phyloP scores from a whole-genome alignment of 2,329 filamentous ascomycete genomes.

The Grosmannia serpens region DNA sequence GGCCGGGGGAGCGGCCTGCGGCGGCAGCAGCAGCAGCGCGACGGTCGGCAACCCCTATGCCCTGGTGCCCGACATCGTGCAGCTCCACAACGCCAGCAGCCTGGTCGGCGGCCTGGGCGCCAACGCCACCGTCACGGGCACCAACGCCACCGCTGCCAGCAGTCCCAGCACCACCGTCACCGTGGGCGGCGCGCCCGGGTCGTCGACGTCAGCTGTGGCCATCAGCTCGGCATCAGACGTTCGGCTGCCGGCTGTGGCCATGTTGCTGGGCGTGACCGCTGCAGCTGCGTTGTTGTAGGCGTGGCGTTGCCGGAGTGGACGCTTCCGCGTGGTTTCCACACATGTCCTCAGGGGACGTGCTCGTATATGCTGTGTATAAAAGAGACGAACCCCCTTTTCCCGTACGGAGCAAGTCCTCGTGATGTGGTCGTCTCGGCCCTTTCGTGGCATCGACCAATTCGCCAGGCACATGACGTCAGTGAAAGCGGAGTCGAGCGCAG shows the following conservation, averaged over 20 bases:
- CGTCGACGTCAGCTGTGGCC: background rate
- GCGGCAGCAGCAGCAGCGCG: background rate
- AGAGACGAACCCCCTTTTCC: too few relatives aligned
- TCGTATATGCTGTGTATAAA: too few relatives aligned
- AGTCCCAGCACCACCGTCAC: background rate
- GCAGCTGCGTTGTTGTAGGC: background rate
- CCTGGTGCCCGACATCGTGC: constrained; percentile 8
- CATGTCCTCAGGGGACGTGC: too few relatives aligned
- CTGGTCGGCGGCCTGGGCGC: constrained; percentile 9
- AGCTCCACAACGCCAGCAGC: constrained; percentile 2
- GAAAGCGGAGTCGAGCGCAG: background rate
- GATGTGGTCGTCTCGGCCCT: too few relatives aligned
- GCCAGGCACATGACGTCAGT: constrained; percentile 2
- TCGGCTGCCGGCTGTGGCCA: background rate
- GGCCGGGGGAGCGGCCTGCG: background rate
- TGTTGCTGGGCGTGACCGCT: background rate
- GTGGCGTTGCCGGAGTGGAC: background rate
- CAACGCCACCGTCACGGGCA: constrained; percentile 6
- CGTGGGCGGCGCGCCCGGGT: background rate
- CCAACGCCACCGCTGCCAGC: background rate
- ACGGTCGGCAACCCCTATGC: constrained; percentile 1
- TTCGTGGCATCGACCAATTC: too few relatives aligned
- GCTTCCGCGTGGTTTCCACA: too few relatives aligned
- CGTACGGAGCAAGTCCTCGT: too few relatives aligned
- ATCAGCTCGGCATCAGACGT: background rate